Base-by-base conservation (phyloP, 177 flowering plant genomes). In the Telopea speciosissima region DNA sequence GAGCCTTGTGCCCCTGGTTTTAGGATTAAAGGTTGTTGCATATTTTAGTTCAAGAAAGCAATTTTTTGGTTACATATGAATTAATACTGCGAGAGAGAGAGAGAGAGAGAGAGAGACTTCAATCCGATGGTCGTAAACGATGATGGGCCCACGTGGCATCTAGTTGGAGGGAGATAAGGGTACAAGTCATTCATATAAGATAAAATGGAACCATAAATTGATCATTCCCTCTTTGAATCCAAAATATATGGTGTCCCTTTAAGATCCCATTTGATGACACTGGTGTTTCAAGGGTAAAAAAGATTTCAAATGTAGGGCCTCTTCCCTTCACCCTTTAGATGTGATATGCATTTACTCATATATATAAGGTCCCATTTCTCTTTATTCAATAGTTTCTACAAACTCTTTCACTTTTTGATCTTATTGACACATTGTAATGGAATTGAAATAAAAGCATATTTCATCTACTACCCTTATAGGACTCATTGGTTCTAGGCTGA, bases 161-260 rank as follows among this genome's bases (percentile, higher is more conserved):
- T 49, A 3, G 9, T 24, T 13, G 6, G 28, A 19, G 70, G 23
- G 24, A 60, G 68, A 64, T 70, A 75, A 69, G 67, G 40, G 54
- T 65, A 19, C 42, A 54, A 52, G 72, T 62, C 65, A 61, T 70
- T 40, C 25, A 31, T n/a, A 28, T 31, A 24, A 33, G 63, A 65
- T 25, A 22, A 5, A 56, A 28, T 68, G 23, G 80, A 72, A 80
- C 74, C 81, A 71, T 72, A 77, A 73, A 70, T 66, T 58, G 76
- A 81, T 75, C 26, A 66, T 80, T 45, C 19, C 56, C 64, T 40
- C 14, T 63, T 69, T 74, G 83, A 81, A 76, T 74, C 69, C 79
- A 72, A 72, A 66, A 36, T 24, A 23, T 54, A 67, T 76, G 74
- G 70, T 74, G 82, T 65, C 77, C 66, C 68, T 52, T 74, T 76